Evolutionary conservation across 306 rosid species (phyloP).

Genomic region (Cucurbita ficifolia): DNA sequence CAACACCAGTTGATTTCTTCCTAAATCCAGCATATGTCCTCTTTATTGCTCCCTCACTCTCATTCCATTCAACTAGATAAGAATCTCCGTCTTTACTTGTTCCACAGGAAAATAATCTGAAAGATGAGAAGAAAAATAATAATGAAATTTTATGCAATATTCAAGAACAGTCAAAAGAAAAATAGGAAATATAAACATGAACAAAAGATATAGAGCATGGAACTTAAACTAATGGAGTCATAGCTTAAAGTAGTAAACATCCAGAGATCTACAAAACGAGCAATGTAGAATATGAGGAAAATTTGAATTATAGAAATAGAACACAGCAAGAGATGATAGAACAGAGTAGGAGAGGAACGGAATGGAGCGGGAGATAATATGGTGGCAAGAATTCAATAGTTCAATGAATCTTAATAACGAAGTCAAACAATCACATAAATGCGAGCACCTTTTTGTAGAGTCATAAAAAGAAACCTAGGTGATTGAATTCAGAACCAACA

Average conservation of each 20-base stretch:
- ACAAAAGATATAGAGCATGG: background rate
- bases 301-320: background rate
- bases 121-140: constrained; percentile 3
- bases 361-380: background rate
- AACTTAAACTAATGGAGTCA: background rate
- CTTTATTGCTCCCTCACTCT: constrained; percentile 70
- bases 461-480: background rate
- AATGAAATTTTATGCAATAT: background rate
- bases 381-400: background rate
- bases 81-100: constrained; percentile 87
- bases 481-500: background rate
- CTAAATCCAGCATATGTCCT: constrained; percentile 63
- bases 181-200: background rate
- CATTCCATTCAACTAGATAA: constrained; percentile 78
- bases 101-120: constrained; percentile 84
- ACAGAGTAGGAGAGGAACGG: background rate
- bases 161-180: background rate
- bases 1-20: constrained; percentile 60
- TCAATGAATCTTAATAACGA: background rate
- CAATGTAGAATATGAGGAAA: background rate
- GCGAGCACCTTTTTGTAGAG: background rate
- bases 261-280: background rate
- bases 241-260: background rate
- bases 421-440: background rate
- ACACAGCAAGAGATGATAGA: background rate